phyloP scores from a whole-genome alignment of 768 basidiomycete species.

The Tylopilus rubrobrunneus region DNA sequence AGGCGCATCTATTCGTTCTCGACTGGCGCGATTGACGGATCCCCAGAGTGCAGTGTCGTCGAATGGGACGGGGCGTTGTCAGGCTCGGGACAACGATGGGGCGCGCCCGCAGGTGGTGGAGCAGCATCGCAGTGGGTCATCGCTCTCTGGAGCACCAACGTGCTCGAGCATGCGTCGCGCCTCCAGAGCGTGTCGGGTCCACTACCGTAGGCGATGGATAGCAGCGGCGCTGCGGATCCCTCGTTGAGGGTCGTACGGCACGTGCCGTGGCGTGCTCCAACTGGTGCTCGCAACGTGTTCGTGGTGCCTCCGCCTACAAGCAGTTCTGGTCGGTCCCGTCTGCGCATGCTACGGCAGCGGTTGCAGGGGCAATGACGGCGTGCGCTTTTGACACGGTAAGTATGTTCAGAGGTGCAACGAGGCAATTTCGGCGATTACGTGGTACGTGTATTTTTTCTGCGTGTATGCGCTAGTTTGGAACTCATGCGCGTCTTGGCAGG shows the following conservation, averaged over 20 bases:
- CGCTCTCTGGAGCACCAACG: constrained; percentile 1
- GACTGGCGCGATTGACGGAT: constrained; percentile 22
- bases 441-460: too few species aligned
- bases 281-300: constrained; percentile 14
- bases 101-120: constrained; percentile 22
- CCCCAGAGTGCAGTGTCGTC: constrained; percentile 8
- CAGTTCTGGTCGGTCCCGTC: constrained; percentile 1
- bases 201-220: constrained; percentile 11
- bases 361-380: constrained; percentile 16
- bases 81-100: constrained; percentile 19
- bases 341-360: constrained; percentile 26
- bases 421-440: too few species aligned
- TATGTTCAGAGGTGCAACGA: too few species aligned
- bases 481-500: constrained; percentile 41
- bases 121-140: constrained; percentile 8
- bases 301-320: background rate
- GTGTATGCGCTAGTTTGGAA: too few species aligned
- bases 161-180: constrained; percentile 13
- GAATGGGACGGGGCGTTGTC: constrained; percentile 4
- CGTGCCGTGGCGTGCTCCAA: constrained; percentile 21
- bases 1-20: constrained; percentile 25
- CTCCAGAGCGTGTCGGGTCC: background rate
- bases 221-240: background rate
- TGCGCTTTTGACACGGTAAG: too few species aligned
- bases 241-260: constrained; percentile 6